phyloP scores from a whole-genome alignment of 2,329 filamentous ascomycete genomes.

The Colletotrichum trifolii region DNA sequence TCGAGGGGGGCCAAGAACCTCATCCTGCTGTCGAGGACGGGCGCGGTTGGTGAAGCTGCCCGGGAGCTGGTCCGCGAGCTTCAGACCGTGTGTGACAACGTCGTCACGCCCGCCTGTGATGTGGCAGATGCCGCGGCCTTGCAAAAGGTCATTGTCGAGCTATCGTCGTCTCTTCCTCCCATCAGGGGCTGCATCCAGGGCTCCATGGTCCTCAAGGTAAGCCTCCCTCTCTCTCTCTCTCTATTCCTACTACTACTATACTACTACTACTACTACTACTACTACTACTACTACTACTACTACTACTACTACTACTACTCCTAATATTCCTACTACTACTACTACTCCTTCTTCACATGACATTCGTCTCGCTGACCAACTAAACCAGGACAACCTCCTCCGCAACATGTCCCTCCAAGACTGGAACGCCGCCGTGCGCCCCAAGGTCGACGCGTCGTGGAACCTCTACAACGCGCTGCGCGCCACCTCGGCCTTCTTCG shows the following conservation, averaged over 20 bases:
- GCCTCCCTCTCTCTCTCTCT: background rate
- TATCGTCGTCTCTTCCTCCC: conserved; percentile 19
- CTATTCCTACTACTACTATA: no score
- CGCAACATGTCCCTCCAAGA: conserved; percentile 35
- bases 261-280: no score
- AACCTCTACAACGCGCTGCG: conserved; percentile 46
- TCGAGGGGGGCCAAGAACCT: conserved; percentile 43
- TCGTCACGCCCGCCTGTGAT: conserved; percentile 37
- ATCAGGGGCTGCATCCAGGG: conserved; percentile 35
- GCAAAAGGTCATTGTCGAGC: conserved; percentile 1
- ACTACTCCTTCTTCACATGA: background rate
- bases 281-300: no score
- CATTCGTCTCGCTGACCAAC: background rate
- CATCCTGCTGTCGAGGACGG: conserved; percentile 45
- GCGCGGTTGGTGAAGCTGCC: conserved; percentile 35
- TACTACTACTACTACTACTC: no score
- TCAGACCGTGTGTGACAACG: conserved; percentile 20
- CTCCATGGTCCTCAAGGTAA: conserved; percentile 40
- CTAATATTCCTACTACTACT: no score
- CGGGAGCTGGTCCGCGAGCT: conserved; percentile 37
- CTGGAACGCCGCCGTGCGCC: conserved; percentile 38
- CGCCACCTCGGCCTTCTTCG: conserved; percentile 47
- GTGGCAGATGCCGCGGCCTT: conserved; percentile 31
- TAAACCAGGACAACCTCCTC: conserved; percentile 30
- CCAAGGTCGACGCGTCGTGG: conserved; percentile 48